These are phyloP conservation scores for Pichia deserticola DNA, from an alignment of 805 yeast genomes.

Conservation along the genomic window DNA sequence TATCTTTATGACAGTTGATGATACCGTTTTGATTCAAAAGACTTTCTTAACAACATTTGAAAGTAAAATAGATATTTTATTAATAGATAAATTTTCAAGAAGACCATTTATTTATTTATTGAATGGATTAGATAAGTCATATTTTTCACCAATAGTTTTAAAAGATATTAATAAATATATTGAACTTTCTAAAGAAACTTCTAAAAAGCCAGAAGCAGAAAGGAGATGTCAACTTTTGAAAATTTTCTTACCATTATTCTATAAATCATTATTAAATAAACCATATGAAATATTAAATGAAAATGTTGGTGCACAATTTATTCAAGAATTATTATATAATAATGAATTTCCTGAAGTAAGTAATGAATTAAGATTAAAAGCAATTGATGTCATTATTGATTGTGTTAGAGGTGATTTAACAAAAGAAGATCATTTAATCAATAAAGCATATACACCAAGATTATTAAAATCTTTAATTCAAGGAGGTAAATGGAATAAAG, in stretches of 20 bases:
- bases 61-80: slow-evolving; percentile 44
- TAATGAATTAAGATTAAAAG: slow-evolving; percentile 30
- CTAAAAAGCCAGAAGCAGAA: slow-evolving; percentile 76
- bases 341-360: slow-evolving; percentile 29
- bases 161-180: slow-evolving; percentile 55
- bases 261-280: slow-evolving; percentile 44
- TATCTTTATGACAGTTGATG: slow-evolving; percentile 82
- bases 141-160: slow-evolving; percentile 63
- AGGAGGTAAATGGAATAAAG: slow-evolving; percentile 76
- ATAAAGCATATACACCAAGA: slow-evolving; percentile 68
- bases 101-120: slow-evolving; percentile 81
- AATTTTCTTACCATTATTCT: slow-evolving; percentile 59
- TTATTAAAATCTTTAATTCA: slow-evolving; percentile 69
- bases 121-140: slow-evolving; percentile 72
- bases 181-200: slow-evolving; percentile 55
- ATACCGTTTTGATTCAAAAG: slow-evolving; percentile 75
- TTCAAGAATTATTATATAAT: slow-evolving; percentile 65
- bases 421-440: slow-evolving; percentile 60
- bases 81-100: slow-evolving; percentile 71
- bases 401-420: slow-evolving; percentile 58
- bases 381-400: slow-evolving; percentile 51
- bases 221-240: slow-evolving; percentile 66
- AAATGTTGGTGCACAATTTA: slow-evolving; percentile 77
- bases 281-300: slow-evolving; percentile 51
- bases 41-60: slow-evolving; percentile 58